Evolutionary conservation across 129 eudicot species (phyloP).

Genomic region (Tanacetum coccineum): DNA sequence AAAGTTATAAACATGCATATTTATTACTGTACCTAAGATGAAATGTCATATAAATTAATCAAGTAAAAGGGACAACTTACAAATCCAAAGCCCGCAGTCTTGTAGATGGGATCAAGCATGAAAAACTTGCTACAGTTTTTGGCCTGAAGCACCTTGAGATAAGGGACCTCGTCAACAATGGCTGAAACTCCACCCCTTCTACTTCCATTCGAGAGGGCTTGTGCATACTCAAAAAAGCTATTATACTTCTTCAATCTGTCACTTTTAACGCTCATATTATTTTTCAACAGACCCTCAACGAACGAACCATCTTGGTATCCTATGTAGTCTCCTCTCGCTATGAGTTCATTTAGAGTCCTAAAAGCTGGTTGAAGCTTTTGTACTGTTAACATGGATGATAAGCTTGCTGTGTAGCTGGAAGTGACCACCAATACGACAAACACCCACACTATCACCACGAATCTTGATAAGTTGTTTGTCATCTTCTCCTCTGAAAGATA

Average conservation of each 20-base stretch:
- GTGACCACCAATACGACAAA: conserved; percentile 48
- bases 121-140: conserved; percentile 39
- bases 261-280: conserved; percentile 20
- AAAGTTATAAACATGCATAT: neutral
- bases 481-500: conserved; percentile 41
- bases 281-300: conserved; percentile 26
- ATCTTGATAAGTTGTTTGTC: conserved; percentile 46
- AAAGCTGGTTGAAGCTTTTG: conserved; percentile 54
- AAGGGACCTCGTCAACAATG: conserved; percentile 57
- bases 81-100: conserved; percentile 51
- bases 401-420: conserved; percentile 68
- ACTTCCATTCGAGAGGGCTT: conserved; percentile 42
- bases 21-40: neutral
- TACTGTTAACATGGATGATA: conserved; percentile 61
- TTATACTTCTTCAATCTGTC: conserved; percentile 10
- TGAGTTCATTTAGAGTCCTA: conserved; percentile 32
- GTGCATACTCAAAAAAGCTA: conserved; percentile 17
- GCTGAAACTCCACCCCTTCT: conserved; percentile 37
- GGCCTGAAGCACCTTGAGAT: conserved; percentile 44
- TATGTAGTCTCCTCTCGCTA: conserved; percentile 27
- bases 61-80: conserved; percentile 35
- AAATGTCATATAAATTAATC: neutral
- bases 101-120: conserved; percentile 35
- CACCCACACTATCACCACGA: conserved; percentile 64
- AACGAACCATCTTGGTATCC: conserved; percentile 50